These are phyloP conservation scores for Tephrocybe sp. DNA, from an alignment of 768 basidiomycete species.

Conservation along the genomic window DNA sequence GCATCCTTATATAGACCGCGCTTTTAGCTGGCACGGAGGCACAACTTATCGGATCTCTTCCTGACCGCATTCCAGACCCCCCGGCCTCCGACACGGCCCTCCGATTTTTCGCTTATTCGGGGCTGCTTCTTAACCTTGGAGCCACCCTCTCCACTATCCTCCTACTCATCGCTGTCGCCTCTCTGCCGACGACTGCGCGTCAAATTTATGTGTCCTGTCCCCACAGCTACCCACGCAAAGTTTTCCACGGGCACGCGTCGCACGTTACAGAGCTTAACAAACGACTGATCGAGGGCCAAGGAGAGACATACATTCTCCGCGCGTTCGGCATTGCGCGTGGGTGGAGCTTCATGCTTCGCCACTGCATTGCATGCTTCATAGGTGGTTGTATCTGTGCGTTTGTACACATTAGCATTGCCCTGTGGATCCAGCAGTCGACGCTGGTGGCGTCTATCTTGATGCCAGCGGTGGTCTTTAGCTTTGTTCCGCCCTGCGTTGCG, in stretches of 20 bases:
- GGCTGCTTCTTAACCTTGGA: conserved; percentile 22
- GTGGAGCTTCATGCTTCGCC: conserved; percentile 18
- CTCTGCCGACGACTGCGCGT: conserved; percentile 21
- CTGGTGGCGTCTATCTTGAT: conserved; percentile 18
- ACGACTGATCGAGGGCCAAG: conserved; percentile 16
- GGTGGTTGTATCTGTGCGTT: conserved; percentile 18
- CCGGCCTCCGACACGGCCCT: conserved; percentile 12
- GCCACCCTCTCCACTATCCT: conserved; percentile 22
- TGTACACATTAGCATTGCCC: conserved; percentile 10
- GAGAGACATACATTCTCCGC: conserved; percentile 21
- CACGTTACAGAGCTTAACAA: conserved; percentile 16
- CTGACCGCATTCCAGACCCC: not conserved
- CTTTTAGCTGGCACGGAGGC: conserved; percentile 20
- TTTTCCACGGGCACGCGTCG: conserved; percentile 11
- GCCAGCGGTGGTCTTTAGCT: conserved; percentile 14
- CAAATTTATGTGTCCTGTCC: conserved; percentile 20
- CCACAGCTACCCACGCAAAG: conserved; percentile 18
- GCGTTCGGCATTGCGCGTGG: conserved; percentile 22
- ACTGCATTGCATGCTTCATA: conserved; percentile 19
- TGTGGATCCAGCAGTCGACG: conserved; percentile 17
- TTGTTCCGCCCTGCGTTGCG: conserved; percentile 15
- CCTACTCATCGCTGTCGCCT: conserved; percentile 22
- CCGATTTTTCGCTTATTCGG: conserved; percentile 21
- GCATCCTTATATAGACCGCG: conserved; percentile 13
- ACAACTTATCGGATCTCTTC: conserved; percentile 18